phyloP scores from a whole-genome alignment of 352 stramenopile species.

The Halophytophthora polymorphica region DNA sequence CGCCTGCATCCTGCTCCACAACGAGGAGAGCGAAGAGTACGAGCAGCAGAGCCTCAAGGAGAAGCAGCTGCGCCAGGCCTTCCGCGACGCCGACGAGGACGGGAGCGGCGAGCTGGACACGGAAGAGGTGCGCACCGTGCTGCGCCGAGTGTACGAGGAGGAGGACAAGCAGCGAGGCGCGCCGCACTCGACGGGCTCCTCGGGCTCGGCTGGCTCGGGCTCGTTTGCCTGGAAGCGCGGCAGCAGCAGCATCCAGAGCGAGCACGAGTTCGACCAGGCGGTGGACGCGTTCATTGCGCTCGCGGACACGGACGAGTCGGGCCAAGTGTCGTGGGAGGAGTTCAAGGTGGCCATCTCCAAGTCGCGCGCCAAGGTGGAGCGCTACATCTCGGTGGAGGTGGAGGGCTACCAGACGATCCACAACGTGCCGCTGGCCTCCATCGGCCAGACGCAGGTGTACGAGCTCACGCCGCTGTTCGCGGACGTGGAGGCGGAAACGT shows the following conservation, averaged over 20 bases:
- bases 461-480: slow-evolving; percentile 73
- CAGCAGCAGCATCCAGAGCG: slow-evolving; percentile 54
- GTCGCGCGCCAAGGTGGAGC: slow-evolving; percentile 60
- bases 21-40: slow-evolving; percentile 69
- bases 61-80: slow-evolving; percentile 80
- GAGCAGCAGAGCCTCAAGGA: slow-evolving; percentile 83
- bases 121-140: slow-evolving; percentile 69
- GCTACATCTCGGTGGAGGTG: slow-evolving; percentile 75
- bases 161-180: slow-evolving; percentile 51
- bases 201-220: slow-evolving; percentile 27
- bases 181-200: slow-evolving; percentile 13
- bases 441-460: slow-evolving; percentile 76
- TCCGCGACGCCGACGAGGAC: slow-evolving; percentile 72
- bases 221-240: slow-evolving; percentile 20
- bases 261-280: slow-evolving; percentile 49
- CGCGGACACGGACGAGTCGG: slow-evolving; percentile 75
- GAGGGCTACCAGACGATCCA: slow-evolving; percentile 69
- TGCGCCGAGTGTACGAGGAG: slow-evolving; percentile 69
- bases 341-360: slow-evolving; percentile 85
- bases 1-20: slow-evolving; percentile 59
- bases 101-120: slow-evolving; percentile 75
- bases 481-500: slow-evolving; percentile 66
- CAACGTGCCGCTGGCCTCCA: slow-evolving; percentile 58
- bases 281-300: slow-evolving; percentile 80
- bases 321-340: slow-evolving; percentile 82